These are phyloP conservation scores for Cupressus sempervirens DNA, from an alignment of 75 land plant species.

Conservation along the genomic window DNA sequence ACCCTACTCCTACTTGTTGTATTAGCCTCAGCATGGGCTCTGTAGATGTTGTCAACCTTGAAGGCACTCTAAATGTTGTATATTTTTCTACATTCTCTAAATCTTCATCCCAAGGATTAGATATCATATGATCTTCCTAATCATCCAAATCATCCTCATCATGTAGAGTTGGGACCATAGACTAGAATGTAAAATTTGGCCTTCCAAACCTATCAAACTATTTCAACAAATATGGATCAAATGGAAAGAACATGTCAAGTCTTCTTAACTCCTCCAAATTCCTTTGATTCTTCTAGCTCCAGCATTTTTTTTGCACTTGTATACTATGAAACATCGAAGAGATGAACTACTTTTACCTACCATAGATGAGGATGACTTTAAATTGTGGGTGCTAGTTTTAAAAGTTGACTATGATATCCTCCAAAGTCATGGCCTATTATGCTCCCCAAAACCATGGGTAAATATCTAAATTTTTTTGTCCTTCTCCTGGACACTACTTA, in stretches of 20 bases:
- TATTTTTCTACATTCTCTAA: neutral
- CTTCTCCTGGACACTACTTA: too few relatives aligned
- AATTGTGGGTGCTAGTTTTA: too few relatives aligned
- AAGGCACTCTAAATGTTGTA: too few relatives aligned
- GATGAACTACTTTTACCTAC: conserved; percentile 54
- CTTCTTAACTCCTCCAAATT: conserved; percentile 75
- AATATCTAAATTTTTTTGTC: too few relatives aligned
- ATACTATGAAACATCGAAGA: conserved; percentile 33
- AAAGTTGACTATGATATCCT: too few relatives aligned
- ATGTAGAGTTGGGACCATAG: conserved; percentile 54
- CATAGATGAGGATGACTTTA: too few relatives aligned
- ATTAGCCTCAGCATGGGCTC: too few relatives aligned
- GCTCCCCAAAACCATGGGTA: too few relatives aligned
- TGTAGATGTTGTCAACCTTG: too few relatives aligned
- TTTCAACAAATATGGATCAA: conserved; percentile 83
- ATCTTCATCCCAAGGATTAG: conserved; percentile 22
- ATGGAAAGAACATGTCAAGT: conserved; percentile 98
- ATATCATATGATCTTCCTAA: conserved; percentile 29
- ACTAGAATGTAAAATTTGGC: conserved; percentile 75
- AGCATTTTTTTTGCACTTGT: conserved; percentile 23
- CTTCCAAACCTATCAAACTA: conserved; percentile 75
- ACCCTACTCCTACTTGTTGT: too few relatives aligned
- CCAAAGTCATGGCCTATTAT: too few relatives aligned
- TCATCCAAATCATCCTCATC: conserved; percentile 34
- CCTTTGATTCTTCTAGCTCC: conserved; percentile 44